Conservation (phyloP, 208 protist genomes). For the Leishmania tropica region DNA sequence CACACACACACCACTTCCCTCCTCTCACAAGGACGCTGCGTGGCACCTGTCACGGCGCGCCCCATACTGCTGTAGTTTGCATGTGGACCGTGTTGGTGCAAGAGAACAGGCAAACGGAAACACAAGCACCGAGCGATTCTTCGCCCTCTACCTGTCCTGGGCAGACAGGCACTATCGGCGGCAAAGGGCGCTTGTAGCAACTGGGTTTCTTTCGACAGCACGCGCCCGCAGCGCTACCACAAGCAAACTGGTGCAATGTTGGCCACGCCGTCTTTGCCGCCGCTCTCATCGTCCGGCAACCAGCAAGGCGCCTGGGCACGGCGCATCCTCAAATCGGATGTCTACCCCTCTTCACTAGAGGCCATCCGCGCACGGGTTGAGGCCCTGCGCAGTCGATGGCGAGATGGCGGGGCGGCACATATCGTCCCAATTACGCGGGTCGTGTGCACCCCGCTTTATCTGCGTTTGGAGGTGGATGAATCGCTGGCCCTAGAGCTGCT, state of each 20-base stretch:
- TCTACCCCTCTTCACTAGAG: conserved; percentile 23
- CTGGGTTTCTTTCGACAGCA: background rate
- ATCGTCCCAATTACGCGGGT: conserved; percentile 40
- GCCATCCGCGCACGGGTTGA: conserved; percentile 12
- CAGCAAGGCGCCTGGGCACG: conserved; percentile 1
- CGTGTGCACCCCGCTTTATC: conserved; percentile 47
- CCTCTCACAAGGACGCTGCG: background rate
- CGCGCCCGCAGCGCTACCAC: background rate
- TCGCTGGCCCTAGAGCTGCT: background rate
- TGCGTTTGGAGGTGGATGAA: conserved; percentile 36
- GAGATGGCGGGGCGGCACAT: background rate
- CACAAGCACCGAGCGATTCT: background rate
- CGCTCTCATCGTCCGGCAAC: background rate
- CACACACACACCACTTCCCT: background rate
- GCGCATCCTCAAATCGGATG: conserved; percentile 17
- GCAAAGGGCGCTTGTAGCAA: background rate
- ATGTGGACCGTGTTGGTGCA: background rate
- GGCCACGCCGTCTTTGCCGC: background rate
- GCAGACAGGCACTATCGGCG: background rate
- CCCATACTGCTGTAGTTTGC: background rate
- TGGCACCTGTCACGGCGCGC: too few relatives aligned
- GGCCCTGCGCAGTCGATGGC: conserved; percentile 9
- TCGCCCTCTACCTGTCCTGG: background rate
- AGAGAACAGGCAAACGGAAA: background rate
- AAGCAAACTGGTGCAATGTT: background rate